Evolutionary conservation across 352 stramenopile genomes (phyloP).

Genomic region (Phytophthora kernoviae): DNA sequence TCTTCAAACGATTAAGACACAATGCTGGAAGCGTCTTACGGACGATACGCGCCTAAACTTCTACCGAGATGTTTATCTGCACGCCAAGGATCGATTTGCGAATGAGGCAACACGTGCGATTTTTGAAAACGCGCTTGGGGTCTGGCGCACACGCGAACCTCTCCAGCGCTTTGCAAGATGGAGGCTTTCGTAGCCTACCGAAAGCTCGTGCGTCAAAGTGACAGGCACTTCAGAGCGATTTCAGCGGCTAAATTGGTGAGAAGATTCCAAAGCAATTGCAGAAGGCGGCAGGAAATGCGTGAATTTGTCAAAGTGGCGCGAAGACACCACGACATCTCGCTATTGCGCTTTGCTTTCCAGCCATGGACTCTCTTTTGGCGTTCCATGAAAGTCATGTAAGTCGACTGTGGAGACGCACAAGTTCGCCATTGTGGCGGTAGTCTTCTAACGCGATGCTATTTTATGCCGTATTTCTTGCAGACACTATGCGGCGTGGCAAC

Average conservation of each 20-base stretch:
- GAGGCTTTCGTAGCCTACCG: conserved; percentile 48
- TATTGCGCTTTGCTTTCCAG: conserved; percentile 38
- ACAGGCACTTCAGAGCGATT: conserved; percentile 30
- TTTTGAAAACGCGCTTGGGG: conserved; percentile 36
- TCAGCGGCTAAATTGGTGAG: conserved; percentile 31
- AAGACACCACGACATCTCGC: conserved; percentile 20
- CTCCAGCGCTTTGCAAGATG: conserved; percentile 46
- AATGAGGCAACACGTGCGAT: conserved; percentile 39
- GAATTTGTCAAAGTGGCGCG: conserved; percentile 18
- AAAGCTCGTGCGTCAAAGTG: conserved; percentile 34
- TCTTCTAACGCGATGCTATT: not conserved
- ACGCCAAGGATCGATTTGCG: conserved; percentile 42
- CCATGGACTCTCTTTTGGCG: conserved; percentile 47
- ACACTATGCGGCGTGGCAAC: conserved; percentile 42
- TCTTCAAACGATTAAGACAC: conserved; percentile 29
- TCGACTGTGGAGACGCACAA: not conserved
- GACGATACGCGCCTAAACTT: conserved; percentile 64
- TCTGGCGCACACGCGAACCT: conserved; percentile 58
- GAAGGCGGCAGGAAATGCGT: conserved; percentile 31
- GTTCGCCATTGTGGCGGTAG: not conserved
- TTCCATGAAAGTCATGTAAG: conserved; percentile 56
- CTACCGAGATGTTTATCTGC: conserved; percentile 51
- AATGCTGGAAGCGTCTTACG: conserved; percentile 59
- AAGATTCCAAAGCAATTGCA: conserved; percentile 26
- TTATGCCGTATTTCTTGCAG: conserved; percentile 16